Evolutionary conservation across 306 rosid genomes (phyloP).

Genomic region (Hippophae rhamnoides): DNA sequence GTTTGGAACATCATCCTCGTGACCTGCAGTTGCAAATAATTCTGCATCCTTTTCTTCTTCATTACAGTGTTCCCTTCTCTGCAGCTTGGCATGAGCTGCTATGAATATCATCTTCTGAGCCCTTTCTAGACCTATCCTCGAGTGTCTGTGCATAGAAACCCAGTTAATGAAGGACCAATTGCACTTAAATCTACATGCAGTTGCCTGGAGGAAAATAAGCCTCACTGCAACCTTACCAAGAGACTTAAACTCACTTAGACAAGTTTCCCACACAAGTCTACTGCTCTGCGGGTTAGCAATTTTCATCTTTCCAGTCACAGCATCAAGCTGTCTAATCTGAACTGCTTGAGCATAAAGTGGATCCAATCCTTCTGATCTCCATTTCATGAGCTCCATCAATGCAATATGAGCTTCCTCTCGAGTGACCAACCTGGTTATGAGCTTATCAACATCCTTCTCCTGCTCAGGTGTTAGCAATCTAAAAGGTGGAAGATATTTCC

Average conservation of each 20-base stretch:
- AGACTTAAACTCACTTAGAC: conserved; percentile 71
- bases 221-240: conserved; percentile 85
- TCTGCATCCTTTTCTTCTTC: conserved; percentile 95
- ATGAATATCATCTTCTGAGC: conserved; percentile 89
- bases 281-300: conserved; percentile 81
- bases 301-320: conserved; percentile 83
- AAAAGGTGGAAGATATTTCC: conserved; percentile 93
- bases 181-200: conserved; percentile 71
- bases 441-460: conserved; percentile 87
- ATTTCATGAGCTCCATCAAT: conserved; percentile 92
- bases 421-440: conserved; percentile 65
- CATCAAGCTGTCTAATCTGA: conserved; percentile 84
- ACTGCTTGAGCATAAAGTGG: conserved; percentile 97
- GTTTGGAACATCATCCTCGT: conserved; percentile 74
- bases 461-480: conserved; percentile 79
- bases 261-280: conserved; percentile 96
- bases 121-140: conserved; percentile 63
- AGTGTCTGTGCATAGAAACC: conserved; percentile 55
- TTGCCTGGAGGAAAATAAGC: conserved; percentile 85
- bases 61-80: conserved; percentile 55
- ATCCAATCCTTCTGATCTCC: conserved; percentile 96
- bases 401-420: conserved; percentile 92
- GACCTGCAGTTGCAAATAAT: conserved; percentile 50
- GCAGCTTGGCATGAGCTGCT: conserved; percentile 93
- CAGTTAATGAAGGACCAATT: conserved; percentile 86